These are phyloP conservation scores for Aspergillus texensis DNA, from an alignment of 2,329 filamentous ascomycete species.

Conservation along the genomic window DNA sequence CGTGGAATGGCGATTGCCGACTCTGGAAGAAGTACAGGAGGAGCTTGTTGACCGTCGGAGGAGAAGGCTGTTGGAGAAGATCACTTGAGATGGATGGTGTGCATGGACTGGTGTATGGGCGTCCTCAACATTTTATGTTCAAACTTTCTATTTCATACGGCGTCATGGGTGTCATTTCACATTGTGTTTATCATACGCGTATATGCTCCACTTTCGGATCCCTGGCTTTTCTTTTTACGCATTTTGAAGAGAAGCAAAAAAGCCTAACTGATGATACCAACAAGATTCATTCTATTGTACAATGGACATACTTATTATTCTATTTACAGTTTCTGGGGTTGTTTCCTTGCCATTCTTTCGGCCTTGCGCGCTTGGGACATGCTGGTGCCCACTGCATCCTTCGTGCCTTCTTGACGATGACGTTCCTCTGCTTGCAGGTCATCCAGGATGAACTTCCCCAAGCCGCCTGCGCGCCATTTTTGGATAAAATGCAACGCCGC, in stretches of 20 bases:
- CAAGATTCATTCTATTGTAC: constrained; percentile 26
- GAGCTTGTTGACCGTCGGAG: constrained; percentile 86
- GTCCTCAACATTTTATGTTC: constrained; percentile 14
- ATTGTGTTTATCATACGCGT: constrained; percentile 14
- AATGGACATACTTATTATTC: constrained; percentile 25
- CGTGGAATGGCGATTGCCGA: constrained; percentile 78
- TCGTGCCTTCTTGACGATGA: constrained; percentile 43
- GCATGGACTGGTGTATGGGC: not conserved
- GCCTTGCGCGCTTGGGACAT: constrained; percentile 48
- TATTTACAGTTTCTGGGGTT: constrained; percentile 25
- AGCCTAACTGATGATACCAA: constrained; percentile 22
- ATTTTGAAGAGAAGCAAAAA: constrained; percentile 17
- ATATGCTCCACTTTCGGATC: constrained; percentile 14
- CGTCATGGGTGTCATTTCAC: constrained; percentile 27
- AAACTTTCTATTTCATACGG: constrained; percentile 18
- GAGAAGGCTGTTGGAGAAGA: constrained; percentile 80
- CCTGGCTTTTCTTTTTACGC: constrained; percentile 16
- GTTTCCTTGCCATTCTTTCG: constrained; percentile 37
- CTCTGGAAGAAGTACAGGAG: constrained; percentile 87
- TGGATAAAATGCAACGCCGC: constrained; percentile 80
- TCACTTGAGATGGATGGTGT: constrained; percentile 48
- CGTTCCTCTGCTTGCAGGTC: constrained; percentile 66
- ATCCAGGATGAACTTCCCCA: constrained; percentile 81
- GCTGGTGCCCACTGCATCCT: constrained; percentile 40
- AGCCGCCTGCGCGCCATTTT: constrained; percentile 74